Conservation (phyloP, 345 rosid species). For the Pistacia integerrima region DNA sequence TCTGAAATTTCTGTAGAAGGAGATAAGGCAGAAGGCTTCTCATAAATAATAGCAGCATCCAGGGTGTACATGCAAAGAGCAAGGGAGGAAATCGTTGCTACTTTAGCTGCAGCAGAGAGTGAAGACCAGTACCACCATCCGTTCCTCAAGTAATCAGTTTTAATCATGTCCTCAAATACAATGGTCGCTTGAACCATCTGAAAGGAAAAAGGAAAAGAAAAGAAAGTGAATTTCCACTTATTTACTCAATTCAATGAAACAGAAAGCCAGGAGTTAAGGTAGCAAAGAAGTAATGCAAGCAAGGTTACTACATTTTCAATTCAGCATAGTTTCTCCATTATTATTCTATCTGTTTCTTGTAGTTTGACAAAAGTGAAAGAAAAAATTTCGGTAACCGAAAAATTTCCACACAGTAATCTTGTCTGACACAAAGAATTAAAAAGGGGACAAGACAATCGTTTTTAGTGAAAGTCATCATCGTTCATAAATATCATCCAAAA, state of each 20-base stretch:
- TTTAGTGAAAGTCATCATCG: background rate
- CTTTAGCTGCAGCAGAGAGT: conserved; percentile 33
- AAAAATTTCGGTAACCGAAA: background rate
- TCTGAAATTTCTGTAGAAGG: conserved; percentile 15
- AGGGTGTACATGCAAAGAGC: conserved; percentile 38
- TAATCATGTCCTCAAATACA: conserved; percentile 40
- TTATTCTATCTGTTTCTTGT: background rate
- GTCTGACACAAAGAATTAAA: background rate
- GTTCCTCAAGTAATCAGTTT: conserved; percentile 31
- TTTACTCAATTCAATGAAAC: background rate
- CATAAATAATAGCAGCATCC: conserved; percentile 41
- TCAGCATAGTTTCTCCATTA: background rate
- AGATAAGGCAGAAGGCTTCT: conserved; percentile 9
- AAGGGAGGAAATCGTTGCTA: conserved; percentile 36
- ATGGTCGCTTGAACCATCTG: conserved; percentile 46
- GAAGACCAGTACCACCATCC: conserved; percentile 50
- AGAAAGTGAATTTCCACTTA: background rate
- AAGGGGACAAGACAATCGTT: background rate
- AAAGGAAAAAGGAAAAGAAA: background rate
- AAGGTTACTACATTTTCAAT: background rate
- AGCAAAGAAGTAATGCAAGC: conserved; percentile 15
- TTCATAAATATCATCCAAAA: background rate
- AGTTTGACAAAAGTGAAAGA: background rate
- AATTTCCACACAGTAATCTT: no score
- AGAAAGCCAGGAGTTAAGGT: no score